These are phyloP conservation scores for Cystobasidium pallidum DNA, from an alignment of 1,284 basidiomycete genomes.

Conservation along the genomic window DNA sequence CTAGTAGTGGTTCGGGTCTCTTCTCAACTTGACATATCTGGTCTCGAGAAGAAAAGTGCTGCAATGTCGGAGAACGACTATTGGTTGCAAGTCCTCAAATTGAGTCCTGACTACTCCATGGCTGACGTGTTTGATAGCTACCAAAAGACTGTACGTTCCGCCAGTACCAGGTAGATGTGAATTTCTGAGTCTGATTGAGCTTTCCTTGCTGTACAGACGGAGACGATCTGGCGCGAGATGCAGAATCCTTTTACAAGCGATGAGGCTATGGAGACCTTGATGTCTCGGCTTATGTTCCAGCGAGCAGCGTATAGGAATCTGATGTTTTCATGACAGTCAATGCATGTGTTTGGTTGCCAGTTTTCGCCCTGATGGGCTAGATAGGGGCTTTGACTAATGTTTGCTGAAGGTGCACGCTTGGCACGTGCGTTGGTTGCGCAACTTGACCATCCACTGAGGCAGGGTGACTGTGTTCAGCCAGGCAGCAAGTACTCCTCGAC, in stretches of 20 bases:
- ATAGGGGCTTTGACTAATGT: no score
- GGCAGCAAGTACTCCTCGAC: conserved; percentile 33
- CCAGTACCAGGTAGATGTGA: background rate
- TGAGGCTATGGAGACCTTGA: background rate
- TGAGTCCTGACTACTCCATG: background rate
- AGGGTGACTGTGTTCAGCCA: background rate
- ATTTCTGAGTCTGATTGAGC: background rate
- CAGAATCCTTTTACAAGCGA: background rate
- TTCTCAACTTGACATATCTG: no score
- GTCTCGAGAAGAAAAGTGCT: no score
- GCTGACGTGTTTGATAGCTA: background rate
- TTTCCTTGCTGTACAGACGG: background rate
- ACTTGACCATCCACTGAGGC: no score
- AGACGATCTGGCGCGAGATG: background rate
- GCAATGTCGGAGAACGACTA: background rate
- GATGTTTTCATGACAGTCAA: background rate
- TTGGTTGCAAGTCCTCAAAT: background rate
- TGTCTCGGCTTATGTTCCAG: background rate
- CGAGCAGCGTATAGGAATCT: background rate
- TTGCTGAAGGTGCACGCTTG: no score
- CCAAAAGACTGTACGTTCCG: background rate
- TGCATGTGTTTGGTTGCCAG: background rate
- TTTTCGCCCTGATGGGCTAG: background rate
- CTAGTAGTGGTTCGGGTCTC: background rate
- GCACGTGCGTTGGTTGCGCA: no score